phyloP scores from a whole-genome alignment of 2,329 filamentous ascomycete species.

The Alternaria postmessia region DNA sequence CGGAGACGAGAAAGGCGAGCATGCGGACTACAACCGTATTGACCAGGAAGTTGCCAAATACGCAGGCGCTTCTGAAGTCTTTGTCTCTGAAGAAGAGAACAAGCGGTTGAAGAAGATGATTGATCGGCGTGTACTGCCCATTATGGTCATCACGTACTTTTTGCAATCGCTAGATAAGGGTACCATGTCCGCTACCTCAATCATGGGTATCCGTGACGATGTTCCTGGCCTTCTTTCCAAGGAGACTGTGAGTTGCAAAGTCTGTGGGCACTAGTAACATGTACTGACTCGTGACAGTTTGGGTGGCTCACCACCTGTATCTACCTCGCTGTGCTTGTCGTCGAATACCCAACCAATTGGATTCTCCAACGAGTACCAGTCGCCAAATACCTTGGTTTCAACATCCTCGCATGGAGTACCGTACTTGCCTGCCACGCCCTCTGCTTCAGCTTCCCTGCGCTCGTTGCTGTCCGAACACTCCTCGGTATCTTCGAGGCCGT shows the following conservation, averaged over 20 bases:
- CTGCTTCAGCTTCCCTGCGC: conserved; percentile 66
- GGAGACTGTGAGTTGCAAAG: conserved; percentile 31
- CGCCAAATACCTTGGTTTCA: conserved; percentile 71
- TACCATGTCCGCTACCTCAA: conserved; percentile 68
- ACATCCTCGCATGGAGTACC: conserved; percentile 70
- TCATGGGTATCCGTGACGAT: conserved; percentile 66
- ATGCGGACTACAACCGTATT: conserved; percentile 66
- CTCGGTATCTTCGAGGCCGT: conserved; percentile 76
- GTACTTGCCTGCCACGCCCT: conserved; percentile 69
- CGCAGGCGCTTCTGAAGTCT: conserved; percentile 62
- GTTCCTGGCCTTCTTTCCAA: conserved; percentile 40
- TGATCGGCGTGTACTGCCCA: conserved; percentile 70
- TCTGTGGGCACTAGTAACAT: neutral
- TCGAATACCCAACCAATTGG: conserved; percentile 77
- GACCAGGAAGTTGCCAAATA: conserved; percentile 78
- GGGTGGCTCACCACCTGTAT: conserved; percentile 78
- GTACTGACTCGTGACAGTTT: conserved; percentile 57
- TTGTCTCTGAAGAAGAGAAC: conserved; percentile 68
- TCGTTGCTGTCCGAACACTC: conserved; percentile 69
- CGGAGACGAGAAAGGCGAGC: conserved; percentile 59
- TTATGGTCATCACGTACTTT: conserved; percentile 80
- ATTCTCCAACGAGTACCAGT: conserved; percentile 70
- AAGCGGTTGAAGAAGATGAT: conserved; percentile 69
- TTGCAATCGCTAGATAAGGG: conserved; percentile 73
- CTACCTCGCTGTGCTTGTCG: conserved; percentile 74